These are phyloP conservation scores for Macaranga tanarius DNA, from an alignment of 441 rosid genomes.

Conservation along the genomic window DNA sequence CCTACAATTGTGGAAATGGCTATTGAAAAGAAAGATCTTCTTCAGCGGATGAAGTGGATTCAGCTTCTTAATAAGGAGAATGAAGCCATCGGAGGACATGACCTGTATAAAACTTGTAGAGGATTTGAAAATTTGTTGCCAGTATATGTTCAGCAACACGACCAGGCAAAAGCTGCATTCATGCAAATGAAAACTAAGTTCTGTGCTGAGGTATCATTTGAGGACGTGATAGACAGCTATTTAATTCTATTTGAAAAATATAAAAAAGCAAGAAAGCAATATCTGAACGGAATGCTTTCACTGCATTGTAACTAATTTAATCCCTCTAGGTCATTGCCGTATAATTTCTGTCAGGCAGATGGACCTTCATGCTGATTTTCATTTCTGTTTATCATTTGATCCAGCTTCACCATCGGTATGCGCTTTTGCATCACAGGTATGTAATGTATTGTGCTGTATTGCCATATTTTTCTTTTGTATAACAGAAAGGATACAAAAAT, in stretches of 20 bases:
- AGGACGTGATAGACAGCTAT: slow-evolving; percentile 35
- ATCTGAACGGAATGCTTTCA: slow-evolving; percentile 53
- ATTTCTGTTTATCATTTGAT: neutral
- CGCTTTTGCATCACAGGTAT: neutral
- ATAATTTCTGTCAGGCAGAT: neutral
- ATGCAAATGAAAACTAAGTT: slow-evolving; percentile 37
- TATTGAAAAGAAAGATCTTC: slow-evolving; percentile 33
- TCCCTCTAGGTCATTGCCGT: neutral
- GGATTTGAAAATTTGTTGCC: slow-evolving; percentile 26
- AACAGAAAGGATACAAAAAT: neutral
- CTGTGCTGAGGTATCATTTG: slow-evolving; percentile 41
- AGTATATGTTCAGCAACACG: slow-evolving; percentile 25
- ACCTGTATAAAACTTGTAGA: slow-evolving; percentile 10
- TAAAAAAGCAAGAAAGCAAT: slow-evolving; percentile 48
- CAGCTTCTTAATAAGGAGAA: slow-evolving; percentile 30
- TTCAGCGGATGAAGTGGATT: slow-evolving; percentile 45
- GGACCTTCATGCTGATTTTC: neutral
- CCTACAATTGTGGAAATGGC: slow-evolving; percentile 29
- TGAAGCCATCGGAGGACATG: slow-evolving; percentile 20
- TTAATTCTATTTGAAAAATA: slow-evolving; percentile 40
- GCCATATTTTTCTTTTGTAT: neutral
- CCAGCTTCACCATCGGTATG: neutral
- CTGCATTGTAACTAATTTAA: slow-evolving; percentile 33
- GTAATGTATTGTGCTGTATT: neutral
- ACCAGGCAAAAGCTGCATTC: slow-evolving; percentile 35